Base-by-base conservation (phyloP, 495 filamentous ascomycete species). In the Lentithecium fluviatile region DNA sequence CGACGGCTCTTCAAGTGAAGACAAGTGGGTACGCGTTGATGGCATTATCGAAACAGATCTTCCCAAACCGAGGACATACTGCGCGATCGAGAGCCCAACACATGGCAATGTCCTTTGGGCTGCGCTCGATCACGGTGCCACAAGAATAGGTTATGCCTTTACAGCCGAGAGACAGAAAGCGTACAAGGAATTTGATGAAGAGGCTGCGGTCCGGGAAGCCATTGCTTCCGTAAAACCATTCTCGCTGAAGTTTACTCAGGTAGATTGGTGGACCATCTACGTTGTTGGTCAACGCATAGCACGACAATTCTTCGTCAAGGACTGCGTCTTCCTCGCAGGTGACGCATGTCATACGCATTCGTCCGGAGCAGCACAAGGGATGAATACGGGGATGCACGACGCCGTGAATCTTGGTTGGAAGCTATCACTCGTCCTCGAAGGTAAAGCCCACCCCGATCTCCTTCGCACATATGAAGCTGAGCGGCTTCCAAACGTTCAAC, bases 261-360 rank as follows among this genome's bases (percentile, higher is more conserved):
- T 78, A 11, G 80, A 84, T 62, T 84, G 81, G 83, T 85, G 79
- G 70, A 83, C 82, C 0, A 79, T 82, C 40, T 83, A 83, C 57
- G 76, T 73, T 1, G 80, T 83, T 25, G 77, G 79, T 1, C 81
- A 84, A 57, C 73, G 79, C 0, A 68, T 83, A 19, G 82, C 82
- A 1, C 67, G 70, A 12, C 64, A 56, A 5, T 82, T 81, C 47
- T 70, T 73, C n/a, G 58, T 61, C 1, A 58, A 74, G 23, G 72
- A 74, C 6, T 64, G 75, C 36, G 64, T 81, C 0, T 78, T 82
- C 45, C 69, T 83, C 7, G 76, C 77, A 11, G 80, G 80, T 0
- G 80, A 83, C 69, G 78, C 80, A 0, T 75, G 73, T 21, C 79
- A 83, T 51, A 82, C 77, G 0, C 80, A 81, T 60, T 73, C 70